phyloP scores from a whole-genome alignment of 2,329 filamentous ascomycete species.

The Beauveria scarabaeidicola region DNA sequence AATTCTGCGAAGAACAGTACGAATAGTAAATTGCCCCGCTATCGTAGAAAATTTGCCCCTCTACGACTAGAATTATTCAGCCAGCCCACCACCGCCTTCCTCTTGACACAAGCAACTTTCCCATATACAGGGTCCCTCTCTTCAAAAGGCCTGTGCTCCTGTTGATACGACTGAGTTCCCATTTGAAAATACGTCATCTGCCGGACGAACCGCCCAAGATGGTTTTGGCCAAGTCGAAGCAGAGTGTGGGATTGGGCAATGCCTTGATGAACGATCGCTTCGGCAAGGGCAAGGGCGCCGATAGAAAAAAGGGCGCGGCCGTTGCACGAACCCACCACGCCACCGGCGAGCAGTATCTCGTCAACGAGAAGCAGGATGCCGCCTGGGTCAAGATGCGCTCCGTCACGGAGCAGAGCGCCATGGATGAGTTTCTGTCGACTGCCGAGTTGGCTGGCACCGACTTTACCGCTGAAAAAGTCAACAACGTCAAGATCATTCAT shows the following conservation, averaged over 20 bases:
- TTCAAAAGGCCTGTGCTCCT: background rate
- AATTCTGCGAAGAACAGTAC: constrained; percentile 20
- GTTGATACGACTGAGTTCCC: background rate
- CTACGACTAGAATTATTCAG: constrained; percentile 36
- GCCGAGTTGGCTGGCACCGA: constrained; percentile 97
- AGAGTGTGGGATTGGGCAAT: constrained; percentile 89
- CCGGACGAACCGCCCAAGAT: constrained; percentile 31
- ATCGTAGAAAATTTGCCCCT: constrained; percentile 39
- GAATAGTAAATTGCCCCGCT: constrained; percentile 11
- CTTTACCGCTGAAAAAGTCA: constrained; percentile 98
- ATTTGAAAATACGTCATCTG: constrained; percentile 8
- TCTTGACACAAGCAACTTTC: background rate
- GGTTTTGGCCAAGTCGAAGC: constrained; percentile 81
- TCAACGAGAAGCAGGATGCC: constrained; percentile 82
- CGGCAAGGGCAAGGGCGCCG: constrained; percentile 79
- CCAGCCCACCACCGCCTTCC: constrained; percentile 16
- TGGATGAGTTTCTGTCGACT: constrained; percentile 93
- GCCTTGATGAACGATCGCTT: constrained; percentile 98
- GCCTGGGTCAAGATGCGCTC: constrained; percentile 99
- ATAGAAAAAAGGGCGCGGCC: constrained; percentile 62
- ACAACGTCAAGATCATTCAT: constrained; percentile 98
- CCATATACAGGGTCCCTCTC: background rate
- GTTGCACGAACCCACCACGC: constrained; percentile 61
- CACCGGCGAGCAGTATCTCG: constrained; percentile 84
- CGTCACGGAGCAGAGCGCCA: constrained; percentile 90